A percentile compares a stretch with the other conserved stretches of the same genome.
These are phyloP conservation scores for Fusarium coffeatum DNA, from an alignment of 2,329 filamentous ascomycete species.

Conservation along the genomic window DNA sequence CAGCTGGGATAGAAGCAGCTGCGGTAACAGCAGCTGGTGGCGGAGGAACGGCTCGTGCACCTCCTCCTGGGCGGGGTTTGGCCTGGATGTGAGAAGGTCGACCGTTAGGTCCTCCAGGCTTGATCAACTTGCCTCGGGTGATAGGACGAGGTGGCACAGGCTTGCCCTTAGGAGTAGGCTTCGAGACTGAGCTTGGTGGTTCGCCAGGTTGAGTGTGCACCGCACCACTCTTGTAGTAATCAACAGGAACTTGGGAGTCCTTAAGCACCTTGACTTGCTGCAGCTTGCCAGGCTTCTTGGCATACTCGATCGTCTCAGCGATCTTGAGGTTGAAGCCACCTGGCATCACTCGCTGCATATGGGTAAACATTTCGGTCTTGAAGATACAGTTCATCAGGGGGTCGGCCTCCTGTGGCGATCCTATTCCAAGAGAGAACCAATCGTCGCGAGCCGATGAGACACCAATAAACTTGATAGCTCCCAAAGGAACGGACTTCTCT, in stretches of 20 bases:
- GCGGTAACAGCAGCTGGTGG: conserved; percentile 49
- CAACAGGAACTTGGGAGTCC: conserved; percentile 80
- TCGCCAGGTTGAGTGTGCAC: conserved; percentile 90
- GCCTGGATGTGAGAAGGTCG: conserved; percentile 77
- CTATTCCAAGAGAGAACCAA: conserved; percentile 94
- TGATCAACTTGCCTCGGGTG: conserved; percentile 91
- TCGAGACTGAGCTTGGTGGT: conserved; percentile 82
- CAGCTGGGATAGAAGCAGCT: conserved; percentile 43
- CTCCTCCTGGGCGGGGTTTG: conserved; percentile 57
- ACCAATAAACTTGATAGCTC: conserved; percentile 88
- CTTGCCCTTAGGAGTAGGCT: conserved; percentile 87
- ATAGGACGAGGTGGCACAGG: conserved; percentile 89
- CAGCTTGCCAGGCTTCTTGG: conserved; percentile 96
- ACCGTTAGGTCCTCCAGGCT: conserved; percentile 86
- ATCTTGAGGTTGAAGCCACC: conserved; percentile 86
- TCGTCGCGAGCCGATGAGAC: conserved; percentile 87
- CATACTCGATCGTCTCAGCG: conserved; percentile 88
- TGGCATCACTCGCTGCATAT: conserved; percentile 82
- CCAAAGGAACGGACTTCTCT: conserved; percentile 84
- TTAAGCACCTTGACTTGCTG: conserved; percentile 90
- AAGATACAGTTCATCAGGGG: conserved; percentile 93
- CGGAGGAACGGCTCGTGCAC: conserved; percentile 50
- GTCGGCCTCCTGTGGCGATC: conserved; percentile 91
- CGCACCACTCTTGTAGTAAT: conserved; percentile 93
- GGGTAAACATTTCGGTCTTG: conserved; percentile 97